A percentile compares a stretch with the other conserved stretches of the same genome.
Conservation (phyloP, 352 stramenopile species). For the Aphanomyces invadans region DNA sequence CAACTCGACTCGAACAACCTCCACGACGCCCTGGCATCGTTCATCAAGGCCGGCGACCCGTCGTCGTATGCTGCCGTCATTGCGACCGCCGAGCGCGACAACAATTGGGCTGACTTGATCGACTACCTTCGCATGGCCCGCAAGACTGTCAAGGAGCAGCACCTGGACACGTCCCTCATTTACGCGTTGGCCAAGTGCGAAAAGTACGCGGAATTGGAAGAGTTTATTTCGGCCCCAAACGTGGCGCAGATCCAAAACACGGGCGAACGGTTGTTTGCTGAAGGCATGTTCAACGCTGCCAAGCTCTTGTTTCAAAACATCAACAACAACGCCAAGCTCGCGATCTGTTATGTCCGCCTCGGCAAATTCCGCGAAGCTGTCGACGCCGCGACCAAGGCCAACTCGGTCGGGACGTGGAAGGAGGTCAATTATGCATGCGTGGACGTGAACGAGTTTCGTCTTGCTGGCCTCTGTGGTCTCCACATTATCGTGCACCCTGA, state of each 20-base stretch:
- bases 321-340: constrained; percentile 99
- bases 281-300: constrained; percentile 98
- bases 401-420: constrained; percentile 99
- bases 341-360: constrained; percentile 98
- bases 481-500: constrained; percentile 99
- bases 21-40: constrained; percentile 96
- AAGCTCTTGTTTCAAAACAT: constrained; percentile 99
- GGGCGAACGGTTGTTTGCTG: constrained; percentile 96
- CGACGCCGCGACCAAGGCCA: constrained; percentile 97
- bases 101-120: constrained; percentile 97
- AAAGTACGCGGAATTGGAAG: constrained; percentile 97
- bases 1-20: constrained; percentile 95
- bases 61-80: constrained; percentile 98
- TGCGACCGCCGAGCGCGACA: constrained; percentile 92
- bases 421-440: constrained; percentile 99
- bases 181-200: constrained; percentile 99
- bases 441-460: constrained; percentile 96
- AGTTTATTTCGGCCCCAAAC: constrained; percentile 99
- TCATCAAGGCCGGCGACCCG: constrained; percentile 99
- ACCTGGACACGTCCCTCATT: constrained; percentile 99
- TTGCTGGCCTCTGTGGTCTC: constrained; percentile 96
- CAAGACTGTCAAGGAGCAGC: constrained; percentile 98
- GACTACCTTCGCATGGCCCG: constrained; percentile 99
- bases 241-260: constrained; percentile 99
- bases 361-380: constrained; percentile 99